Evolutionary conservation across 75 land plant genomes (phyloP).

Genomic region (Pseudotsuga menziesii): DNA sequence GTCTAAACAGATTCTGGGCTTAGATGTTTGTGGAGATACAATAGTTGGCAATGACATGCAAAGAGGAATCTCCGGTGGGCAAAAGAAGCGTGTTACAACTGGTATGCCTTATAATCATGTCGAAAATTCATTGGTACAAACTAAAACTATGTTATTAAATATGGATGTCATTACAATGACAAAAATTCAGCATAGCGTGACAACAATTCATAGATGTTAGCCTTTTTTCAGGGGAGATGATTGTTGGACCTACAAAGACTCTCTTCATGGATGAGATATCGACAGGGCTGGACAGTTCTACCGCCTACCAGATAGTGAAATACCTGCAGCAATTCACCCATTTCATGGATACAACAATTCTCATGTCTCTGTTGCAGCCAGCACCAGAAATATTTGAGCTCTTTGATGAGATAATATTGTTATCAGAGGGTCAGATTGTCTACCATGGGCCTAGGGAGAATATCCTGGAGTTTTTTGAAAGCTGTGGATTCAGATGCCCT

Average conservation of each 20-base stretch:
- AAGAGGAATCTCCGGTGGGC: constrained; percentile 69
- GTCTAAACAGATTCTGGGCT: constrained; percentile 60
- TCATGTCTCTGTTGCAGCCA: constrained; percentile 36
- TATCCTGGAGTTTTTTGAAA: constrained; percentile 64
- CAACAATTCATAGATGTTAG: neutral
- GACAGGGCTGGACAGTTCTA: constrained; percentile 34
- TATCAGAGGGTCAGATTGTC: constrained; percentile 65
- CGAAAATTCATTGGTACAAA: neutral
- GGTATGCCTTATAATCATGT: constrained; percentile 21
- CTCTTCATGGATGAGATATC: constrained; percentile 32
- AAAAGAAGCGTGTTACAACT: constrained; percentile 68
- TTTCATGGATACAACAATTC: constrained; percentile 18
- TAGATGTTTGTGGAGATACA: constrained; percentile 63
- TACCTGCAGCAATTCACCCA: constrained; percentile 18
- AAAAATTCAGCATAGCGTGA: neutral
- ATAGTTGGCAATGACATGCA: constrained; percentile 63
- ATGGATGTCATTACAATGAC: neutral
- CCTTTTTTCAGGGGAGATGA: constrained; percentile 37
- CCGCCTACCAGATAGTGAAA: constrained; percentile 24
- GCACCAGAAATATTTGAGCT: constrained; percentile 34
- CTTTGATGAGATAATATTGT: constrained; percentile 29
- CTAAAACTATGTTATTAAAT: neutral
- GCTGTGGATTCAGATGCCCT: constrained; percentile 35
- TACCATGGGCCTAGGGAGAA: constrained; percentile 74
- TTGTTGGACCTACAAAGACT: constrained; percentile 34